Evolutionary conservation across 1,284 basidiomycete genomes (phyloP), one percentile per base, ranked within the genome.

Genomic region (Chiua sp.): DNA sequence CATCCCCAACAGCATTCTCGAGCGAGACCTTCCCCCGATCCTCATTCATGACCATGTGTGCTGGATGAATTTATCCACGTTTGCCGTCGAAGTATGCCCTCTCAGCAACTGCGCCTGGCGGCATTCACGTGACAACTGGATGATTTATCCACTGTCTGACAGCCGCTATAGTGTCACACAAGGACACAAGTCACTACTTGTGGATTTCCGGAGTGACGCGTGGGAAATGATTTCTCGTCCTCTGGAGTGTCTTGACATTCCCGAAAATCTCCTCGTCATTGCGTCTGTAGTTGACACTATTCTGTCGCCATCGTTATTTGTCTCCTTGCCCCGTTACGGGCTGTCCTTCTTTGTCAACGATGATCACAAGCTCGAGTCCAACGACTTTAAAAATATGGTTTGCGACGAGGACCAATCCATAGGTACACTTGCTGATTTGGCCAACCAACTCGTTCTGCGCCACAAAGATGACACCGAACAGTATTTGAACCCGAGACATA

Each of bases 391-490:
- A 12, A 66, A 61, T 3, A 65, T 71, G 62, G 54, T 69, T 4
- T 63, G 68, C 13, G 72, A 73, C 26, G 13, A 52, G 15, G 54
- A 65, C 44, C 71, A 73, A 48, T 73, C 54, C 0, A 55, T 63
- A 2, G 72, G 72, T 1, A 62, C 72, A 0, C 28, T 72, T 35
- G 56, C 72, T 23, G 72, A 72, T 3, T 64, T 84, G 7, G 42
- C 53, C 7, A 79, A 72, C 55, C 75, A 75, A 58, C 74, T 84
- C 1, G 70, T 82, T 12, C 73, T 85, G 30, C 66, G 74, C 7
- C 67, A 71, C 0, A 70, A 66, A 35, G 47, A 12, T 15, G 51
- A 7, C 48, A 22, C 33, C 2, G 58, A 15, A 49, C 33, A 13
- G 20, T 37, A 15, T 53, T 51, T 47, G n/a, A 16, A 35, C 1